Conservation (phyloP, 2,329 filamentous ascomycete genomes). For the Cylindrodendrum hubeiense region DNA sequence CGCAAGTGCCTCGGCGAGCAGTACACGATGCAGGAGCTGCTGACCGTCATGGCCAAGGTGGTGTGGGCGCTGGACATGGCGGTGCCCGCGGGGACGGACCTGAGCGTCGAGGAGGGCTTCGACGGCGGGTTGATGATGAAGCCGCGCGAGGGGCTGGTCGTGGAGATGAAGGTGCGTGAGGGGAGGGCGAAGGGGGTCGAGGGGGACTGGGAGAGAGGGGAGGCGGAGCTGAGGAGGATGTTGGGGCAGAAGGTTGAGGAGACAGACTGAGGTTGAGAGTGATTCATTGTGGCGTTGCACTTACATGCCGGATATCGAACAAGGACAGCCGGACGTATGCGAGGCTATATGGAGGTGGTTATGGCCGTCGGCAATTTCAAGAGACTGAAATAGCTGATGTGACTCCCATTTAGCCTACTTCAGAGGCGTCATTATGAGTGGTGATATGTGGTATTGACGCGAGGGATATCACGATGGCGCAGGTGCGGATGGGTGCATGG, state of each 20-base stretch:
- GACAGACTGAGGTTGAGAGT: background rate
- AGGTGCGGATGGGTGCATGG: background rate
- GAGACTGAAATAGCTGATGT: background rate
- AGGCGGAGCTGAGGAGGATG: slow-evolving; percentile 21
- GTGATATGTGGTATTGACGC: background rate
- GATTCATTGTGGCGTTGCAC: background rate
- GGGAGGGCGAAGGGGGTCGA: slow-evolving; percentile 10
- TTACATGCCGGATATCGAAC: too few species aligned
- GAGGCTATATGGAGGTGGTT: too few species aligned
- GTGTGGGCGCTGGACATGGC: slow-evolving; percentile 62
- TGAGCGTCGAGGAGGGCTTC: slow-evolving; percentile 41
- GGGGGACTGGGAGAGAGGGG: slow-evolving; percentile 23
- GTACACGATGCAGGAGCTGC: slow-evolving; percentile 60
- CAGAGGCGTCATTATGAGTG: background rate
- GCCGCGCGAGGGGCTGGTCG: slow-evolving; percentile 22
- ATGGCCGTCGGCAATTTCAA: background rate
- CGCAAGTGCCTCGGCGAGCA: slow-evolving; percentile 62
- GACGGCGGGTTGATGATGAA: slow-evolving; percentile 38
- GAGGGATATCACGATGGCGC: background rate
- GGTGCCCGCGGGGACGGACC: slow-evolving; percentile 38
- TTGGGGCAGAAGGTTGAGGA: background rate
- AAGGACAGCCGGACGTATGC: too few species aligned
- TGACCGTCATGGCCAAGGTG: slow-evolving; percentile 53
- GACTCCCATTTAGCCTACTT: background rate
- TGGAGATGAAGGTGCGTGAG: slow-evolving; percentile 20